Conservation (phyloP, 352 stramenopile genomes). For the Pythium dissimile region DNA sequence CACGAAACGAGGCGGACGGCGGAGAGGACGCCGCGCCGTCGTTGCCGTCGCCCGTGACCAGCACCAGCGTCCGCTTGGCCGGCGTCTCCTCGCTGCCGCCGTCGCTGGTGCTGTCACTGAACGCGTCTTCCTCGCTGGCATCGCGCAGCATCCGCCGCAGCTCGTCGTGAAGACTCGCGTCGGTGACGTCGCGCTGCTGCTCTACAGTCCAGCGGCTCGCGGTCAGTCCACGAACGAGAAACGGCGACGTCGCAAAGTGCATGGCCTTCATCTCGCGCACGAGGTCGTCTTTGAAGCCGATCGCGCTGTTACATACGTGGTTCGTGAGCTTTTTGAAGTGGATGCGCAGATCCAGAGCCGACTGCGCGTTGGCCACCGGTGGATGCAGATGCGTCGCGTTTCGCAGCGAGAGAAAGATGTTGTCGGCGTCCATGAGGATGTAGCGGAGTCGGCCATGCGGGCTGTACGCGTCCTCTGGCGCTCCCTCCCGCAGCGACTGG, state of each 20-base stretch:
- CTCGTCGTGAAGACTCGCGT: slow-evolving; percentile 7
- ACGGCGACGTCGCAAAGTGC: not conserved
- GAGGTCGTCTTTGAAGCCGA: slow-evolving; percentile 1
- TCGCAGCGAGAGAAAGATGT: slow-evolving; percentile 7
- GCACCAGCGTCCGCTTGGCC: not conserved
- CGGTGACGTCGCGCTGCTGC: not conserved
- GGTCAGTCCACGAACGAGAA: not conserved
- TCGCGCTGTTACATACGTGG: slow-evolving; percentile 4
- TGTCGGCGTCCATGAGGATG: slow-evolving; percentile 10
- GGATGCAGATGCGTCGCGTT: slow-evolving; percentile 5
- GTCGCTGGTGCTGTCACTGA: not conserved
- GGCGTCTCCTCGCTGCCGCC: not conserved
- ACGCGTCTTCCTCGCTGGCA: not conserved
- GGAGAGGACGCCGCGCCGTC: not conserved
- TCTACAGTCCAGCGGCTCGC: not conserved
- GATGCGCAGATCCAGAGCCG: not conserved
- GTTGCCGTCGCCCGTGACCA: slow-evolving; percentile 7
- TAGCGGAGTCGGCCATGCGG: not conserved
- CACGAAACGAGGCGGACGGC: not conserved
- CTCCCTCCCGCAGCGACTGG: not conserved
- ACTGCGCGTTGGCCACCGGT: not conserved
- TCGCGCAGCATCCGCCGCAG: not conserved
- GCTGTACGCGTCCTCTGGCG: not conserved
- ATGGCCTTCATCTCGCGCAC: slow-evolving; percentile 6
- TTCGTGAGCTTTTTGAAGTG: slow-evolving; percentile 5